Evolutionary conservation across 805 yeast species (phyloP), one percentile per base, ranked within the genome.

Genomic region (Starmerella apis): DNA sequence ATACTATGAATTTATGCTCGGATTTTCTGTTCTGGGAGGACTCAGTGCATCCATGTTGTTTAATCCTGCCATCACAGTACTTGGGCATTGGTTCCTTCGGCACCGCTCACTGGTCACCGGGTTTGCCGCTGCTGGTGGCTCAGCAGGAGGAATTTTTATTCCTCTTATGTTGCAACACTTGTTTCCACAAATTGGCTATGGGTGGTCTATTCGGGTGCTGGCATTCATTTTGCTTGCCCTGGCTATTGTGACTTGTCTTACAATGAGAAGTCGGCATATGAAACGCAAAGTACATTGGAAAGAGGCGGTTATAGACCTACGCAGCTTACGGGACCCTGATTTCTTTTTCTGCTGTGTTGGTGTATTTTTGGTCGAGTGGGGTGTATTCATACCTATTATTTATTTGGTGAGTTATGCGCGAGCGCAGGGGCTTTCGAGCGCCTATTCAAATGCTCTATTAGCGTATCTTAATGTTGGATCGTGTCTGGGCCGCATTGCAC

Each of bases 71-170:
- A 61, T 78, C 2, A 75, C 81, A 1, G 78, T 73, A 13, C 63
- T 79, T 3, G 74, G 81, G 41, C 87, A 82, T 56, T 81, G 81
- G 77, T 82, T 81, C 56, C 58, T 66, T 47, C 65, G 64, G 22
- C 74, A 71, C 49, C 68, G 86, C 53, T 84, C 81, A 1, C 61
- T 71, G 47, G 83, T 80, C 3, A 68, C 79, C 20, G 84, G 86
- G 0, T 54, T 79, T 2, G 79, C 81, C 3, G 74, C 80, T 50
- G 63, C 77, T 14, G 86, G 86, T 4, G 86, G 85, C 0, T 75
- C 83, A 2, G 63, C 78, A 3, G 86, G 86, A 1, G 87, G 86
- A 4, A 68, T 79, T 6, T 59, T 77, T 5, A 74, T 77, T 59
- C 85, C 87, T 1, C 62, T 80, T 28, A 65, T 77, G 63, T 63